Percentiles rank a stretch among this genome's conserved stretches.
Evolutionary conservation across 345 rosid species (phyloP).

Genomic region (Salix udensis): DNA sequence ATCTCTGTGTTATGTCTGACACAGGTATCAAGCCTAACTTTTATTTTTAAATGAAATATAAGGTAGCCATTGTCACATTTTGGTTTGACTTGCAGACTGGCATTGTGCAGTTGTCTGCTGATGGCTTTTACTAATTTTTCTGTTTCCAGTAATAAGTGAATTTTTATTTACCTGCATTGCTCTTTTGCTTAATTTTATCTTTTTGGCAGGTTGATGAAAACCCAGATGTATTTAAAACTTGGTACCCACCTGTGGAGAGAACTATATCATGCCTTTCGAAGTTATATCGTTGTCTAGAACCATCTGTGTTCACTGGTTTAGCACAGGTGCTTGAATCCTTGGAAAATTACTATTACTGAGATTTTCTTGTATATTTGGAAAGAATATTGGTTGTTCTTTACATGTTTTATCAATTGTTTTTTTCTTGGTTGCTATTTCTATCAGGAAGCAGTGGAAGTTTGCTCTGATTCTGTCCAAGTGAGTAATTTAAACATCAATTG

Average conservation of each 20-base stretch:
- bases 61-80: too few species aligned
- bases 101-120: not conserved
- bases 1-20: not conserved
- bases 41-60: not conserved
- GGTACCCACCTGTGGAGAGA: slow-evolving; percentile 96
- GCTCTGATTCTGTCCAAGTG: slow-evolving; percentile 84
- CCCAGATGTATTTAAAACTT: slow-evolving; percentile 63
- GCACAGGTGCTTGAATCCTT: slow-evolving; percentile 68
- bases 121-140: not conserved
- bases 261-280: slow-evolving; percentile 89
- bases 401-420: slow-evolving; percentile 16
- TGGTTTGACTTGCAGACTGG: too few species aligned
- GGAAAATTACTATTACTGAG: slow-evolving; percentile 1
- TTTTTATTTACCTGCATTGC: not conserved
- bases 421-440: slow-evolving; percentile 18
- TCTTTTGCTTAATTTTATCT: not conserved
- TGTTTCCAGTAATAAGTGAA: not conserved
- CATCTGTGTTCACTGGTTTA: slow-evolving; percentile 84
- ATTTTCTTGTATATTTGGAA: not conserved
- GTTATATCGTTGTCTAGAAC: slow-evolving; percentile 80
- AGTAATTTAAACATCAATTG: slow-evolving; percentile 30
- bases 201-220: slow-evolving; percentile 57
- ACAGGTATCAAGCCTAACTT: not conserved
- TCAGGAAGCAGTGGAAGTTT: slow-evolving; percentile 98
- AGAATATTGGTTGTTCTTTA: slow-evolving; percentile 3